A percentile compares a stretch with the other conserved stretches of the same genome.
These are phyloP conservation scores for Calamus simplicifolius DNA, from an alignment of 176 grass and related monocot species.

Conservation along the genomic window DNA sequence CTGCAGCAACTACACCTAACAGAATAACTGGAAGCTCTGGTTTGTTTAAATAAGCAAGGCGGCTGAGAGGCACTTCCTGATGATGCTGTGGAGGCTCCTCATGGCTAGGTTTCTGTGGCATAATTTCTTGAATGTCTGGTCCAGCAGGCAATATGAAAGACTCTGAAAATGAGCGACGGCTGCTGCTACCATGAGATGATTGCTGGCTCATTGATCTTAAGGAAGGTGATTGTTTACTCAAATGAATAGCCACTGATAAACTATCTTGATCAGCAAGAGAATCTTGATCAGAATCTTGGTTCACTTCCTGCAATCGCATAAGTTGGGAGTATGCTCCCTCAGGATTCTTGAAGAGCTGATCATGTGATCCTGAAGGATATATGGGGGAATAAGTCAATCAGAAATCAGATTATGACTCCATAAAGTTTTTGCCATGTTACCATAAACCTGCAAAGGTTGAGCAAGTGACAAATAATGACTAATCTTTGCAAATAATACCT, in stretches of 20 bases:
- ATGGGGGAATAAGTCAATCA: too few relatives aligned
- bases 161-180: neutral
- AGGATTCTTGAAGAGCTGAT: too few relatives aligned
- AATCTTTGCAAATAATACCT: too few relatives aligned
- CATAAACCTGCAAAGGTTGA: too few relatives aligned
- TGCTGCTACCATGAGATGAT: neutral
- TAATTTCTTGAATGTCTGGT: constrained; percentile 6
- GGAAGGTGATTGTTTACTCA: neutral
- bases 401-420: too few relatives aligned
- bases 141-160: constrained; percentile 21
- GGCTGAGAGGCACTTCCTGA: constrained; percentile 44
- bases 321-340: too few relatives aligned
- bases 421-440: too few relatives aligned
- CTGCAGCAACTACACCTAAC: constrained; percentile 54
- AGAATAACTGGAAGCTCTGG: constrained; percentile 66
- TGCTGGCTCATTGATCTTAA: neutral
- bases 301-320: constrained; percentile 61
- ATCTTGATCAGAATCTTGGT: constrained; percentile 25
- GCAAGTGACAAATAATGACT: too few relatives aligned
- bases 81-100: constrained; percentile 11
- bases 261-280: constrained; percentile 16
- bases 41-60: constrained; percentile 62
- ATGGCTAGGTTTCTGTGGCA: constrained; percentile 13
- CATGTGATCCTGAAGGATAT: too few relatives aligned
- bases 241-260: neutral